A percentile compares a stretch with the other conserved stretches of the same genome.
Evolutionary conservation across 2,329 filamentous ascomycete genomes (phyloP).

Genomic region (Neofusicoccum ribis): DNA sequence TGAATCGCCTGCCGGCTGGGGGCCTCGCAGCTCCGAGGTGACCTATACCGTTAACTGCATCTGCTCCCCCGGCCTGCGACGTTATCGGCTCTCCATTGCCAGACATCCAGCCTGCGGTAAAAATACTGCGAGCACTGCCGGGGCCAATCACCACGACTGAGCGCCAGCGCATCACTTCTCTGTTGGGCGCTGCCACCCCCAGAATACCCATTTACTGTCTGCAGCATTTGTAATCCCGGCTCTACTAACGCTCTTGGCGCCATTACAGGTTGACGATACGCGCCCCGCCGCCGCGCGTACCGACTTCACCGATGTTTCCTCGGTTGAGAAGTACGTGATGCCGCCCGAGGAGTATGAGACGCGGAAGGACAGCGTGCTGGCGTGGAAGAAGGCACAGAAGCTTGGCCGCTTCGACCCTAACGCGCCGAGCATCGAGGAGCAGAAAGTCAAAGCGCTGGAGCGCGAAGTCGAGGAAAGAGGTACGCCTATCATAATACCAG

Average conservation of each 20-base stretch:
- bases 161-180: neutral
- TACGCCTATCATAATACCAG: slow-evolving; percentile 20
- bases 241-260: neutral
- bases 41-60: slow-evolving; percentile 1
- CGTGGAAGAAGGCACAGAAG: slow-evolving; percentile 94
- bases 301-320: slow-evolving; percentile 78
- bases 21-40: neutral
- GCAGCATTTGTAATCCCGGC: slow-evolving; percentile 5
- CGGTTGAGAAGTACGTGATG: slow-evolving; percentile 87
- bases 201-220: no score
- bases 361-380: slow-evolving; percentile 83
- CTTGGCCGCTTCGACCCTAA: slow-evolving; percentile 94
- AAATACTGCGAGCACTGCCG: neutral
- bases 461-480: slow-evolving; percentile 70
- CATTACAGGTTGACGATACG: slow-evolving; percentile 70
- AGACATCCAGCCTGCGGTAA: neutral
- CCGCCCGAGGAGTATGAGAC: slow-evolving; percentile 82
- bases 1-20: slow-evolving; percentile 1
- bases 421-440: slow-evolving; percentile 71
- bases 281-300: slow-evolving; percentile 73
- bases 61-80: neutral
- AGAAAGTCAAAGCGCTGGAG: slow-evolving; percentile 67
- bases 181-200: neutral
- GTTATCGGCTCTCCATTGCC: neutral
- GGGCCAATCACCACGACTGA: neutral